phyloP scores from a whole-genome alignment of 2,329 filamentous ascomycete genomes.

The Colletotrichum sp. region DNA sequence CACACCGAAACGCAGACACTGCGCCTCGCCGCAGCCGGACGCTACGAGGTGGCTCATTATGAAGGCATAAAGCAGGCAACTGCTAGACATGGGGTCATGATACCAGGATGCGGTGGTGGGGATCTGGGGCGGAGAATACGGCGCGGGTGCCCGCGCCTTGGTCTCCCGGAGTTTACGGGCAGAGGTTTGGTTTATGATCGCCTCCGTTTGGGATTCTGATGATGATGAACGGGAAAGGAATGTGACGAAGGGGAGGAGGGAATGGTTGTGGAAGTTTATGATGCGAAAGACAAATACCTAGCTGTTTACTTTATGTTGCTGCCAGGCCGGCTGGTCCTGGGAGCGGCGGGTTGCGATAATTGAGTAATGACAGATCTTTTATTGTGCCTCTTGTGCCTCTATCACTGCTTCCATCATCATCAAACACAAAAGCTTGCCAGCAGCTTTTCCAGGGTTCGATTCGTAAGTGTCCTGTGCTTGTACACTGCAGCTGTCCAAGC shows the following conservation, averaged over 20 bases:
- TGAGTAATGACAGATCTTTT: slow-evolving; percentile 22
- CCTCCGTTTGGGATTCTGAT: slow-evolving; percentile 13
- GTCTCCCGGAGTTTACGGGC: background rate
- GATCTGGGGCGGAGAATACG: background rate
- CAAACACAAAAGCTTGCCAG: background rate
- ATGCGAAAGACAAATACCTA: slow-evolving; percentile 24
- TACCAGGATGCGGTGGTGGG: slow-evolving; percentile 14
- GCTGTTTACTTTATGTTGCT: slow-evolving; percentile 21
- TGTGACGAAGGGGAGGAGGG: background rate
- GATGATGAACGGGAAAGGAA: slow-evolving; percentile 19
- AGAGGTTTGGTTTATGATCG: background rate
- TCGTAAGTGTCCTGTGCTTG: background rate
- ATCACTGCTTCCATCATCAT: background rate
- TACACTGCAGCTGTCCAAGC: background rate
- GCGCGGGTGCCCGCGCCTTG: background rate
- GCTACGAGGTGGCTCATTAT: slow-evolving; percentile 12
- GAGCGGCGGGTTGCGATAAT: slow-evolving; percentile 22
- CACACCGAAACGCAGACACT: background rate
- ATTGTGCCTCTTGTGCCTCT: background rate
- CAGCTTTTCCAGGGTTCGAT: background rate
- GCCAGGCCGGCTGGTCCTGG: slow-evolving; percentile 22
- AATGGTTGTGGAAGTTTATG: slow-evolving; percentile 11
- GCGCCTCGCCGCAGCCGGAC: background rate
- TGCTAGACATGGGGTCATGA: slow-evolving; percentile 21
- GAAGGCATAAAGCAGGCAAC: slow-evolving; percentile 3